phyloP scores from a whole-genome alignment of 495 filamentous ascomycete genomes.

The Glonium stellatum region DNA sequence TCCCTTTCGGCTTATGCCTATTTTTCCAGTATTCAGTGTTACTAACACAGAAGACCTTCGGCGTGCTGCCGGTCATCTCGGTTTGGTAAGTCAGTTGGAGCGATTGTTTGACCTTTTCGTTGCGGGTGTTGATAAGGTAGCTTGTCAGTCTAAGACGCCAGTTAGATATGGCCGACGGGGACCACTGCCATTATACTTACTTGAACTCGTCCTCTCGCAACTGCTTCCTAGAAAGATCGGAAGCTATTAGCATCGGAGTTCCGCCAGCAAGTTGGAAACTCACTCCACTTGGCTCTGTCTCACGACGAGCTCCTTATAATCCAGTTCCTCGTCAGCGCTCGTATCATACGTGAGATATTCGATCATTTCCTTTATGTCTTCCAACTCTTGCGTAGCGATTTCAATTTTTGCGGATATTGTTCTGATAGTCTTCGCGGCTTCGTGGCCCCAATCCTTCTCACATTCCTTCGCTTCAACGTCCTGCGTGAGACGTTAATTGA shows the following conservation, averaged over 20 bases:
- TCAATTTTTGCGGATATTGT: neutral
- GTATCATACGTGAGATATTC: neutral
- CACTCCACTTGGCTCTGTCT: too few relatives aligned
- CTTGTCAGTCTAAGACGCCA: conserved; percentile 17
- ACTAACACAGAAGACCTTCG: conserved; percentile 38
- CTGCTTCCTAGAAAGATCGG: neutral
- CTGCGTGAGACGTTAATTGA: conserved; percentile 12
- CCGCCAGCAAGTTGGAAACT: neutral
- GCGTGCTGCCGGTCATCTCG: conserved; percentile 13
- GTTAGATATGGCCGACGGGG: neutral
- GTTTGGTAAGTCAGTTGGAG: conserved; percentile 27
- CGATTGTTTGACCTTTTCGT: conserved; percentile 25
- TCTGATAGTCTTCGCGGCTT: conserved; percentile 14
- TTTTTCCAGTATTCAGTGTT: conserved; percentile 37
- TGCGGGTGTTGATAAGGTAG: conserved; percentile 34
- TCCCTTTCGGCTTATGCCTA: conserved; percentile 21
- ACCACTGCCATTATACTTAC: conserved; percentile 1
- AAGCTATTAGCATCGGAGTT: neutral
- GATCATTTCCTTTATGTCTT: neutral
- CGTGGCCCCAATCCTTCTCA: conserved; percentile 22
- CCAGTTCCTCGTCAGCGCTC: neutral
- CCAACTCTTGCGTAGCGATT: neutral
- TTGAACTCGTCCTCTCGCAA: conserved; percentile 4
- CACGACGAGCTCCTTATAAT: neutral
- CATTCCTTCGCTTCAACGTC: conserved; percentile 31